These are phyloP conservation scores for Butyriboletus appendiculatus DNA, from an alignment of 1,284 basidiomycete genomes.

Conservation along the genomic window DNA sequence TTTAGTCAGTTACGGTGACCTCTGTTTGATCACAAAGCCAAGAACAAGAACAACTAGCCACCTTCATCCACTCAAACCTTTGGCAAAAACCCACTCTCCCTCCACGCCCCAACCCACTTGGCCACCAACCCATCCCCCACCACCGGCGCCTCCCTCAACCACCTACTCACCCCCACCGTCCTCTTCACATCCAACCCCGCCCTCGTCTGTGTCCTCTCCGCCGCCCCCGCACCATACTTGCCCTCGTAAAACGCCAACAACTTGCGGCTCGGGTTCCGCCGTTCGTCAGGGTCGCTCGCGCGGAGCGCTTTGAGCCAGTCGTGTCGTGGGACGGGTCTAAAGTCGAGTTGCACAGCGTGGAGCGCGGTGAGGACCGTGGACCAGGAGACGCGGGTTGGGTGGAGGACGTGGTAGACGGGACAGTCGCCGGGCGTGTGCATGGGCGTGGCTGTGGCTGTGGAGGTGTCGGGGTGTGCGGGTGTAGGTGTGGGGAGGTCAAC, in stretches of 20 bases:
- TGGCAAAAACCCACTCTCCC: slow-evolving; percentile 33
- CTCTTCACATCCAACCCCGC: slow-evolving; percentile 26
- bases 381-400: slow-evolving; percentile 44
- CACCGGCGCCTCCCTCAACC: slow-evolving; percentile 30
- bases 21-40: not conserved
- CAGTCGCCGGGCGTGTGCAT: slow-evolving; percentile 9
- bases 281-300: slow-evolving; percentile 43
- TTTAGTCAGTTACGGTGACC: not conserved
- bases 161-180: slow-evolving; percentile 27
- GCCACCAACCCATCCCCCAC: slow-evolving; percentile 29
- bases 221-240: slow-evolving; percentile 30
- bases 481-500: slow-evolving; percentile 25
- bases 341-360: slow-evolving; percentile 41
- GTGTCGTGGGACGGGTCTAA: slow-evolving; percentile 43
- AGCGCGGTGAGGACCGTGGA: slow-evolving; percentile 46
- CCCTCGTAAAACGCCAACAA: slow-evolving; percentile 43
- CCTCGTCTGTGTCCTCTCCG: slow-evolving; percentile 16
- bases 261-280: slow-evolving; percentile 51
- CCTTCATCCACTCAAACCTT: not conserved
- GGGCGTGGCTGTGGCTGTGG: not conserved
- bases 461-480: not conserved
- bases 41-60: not conserved
- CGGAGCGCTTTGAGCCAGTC: slow-evolving; percentile 52
- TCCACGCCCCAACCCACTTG: slow-evolving; percentile 41
- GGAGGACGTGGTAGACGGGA: slow-evolving; percentile 51